Conservation (phyloP, 2,329 filamentous ascomycete genomes). For the Hymenoscyphus repandus region DNA sequence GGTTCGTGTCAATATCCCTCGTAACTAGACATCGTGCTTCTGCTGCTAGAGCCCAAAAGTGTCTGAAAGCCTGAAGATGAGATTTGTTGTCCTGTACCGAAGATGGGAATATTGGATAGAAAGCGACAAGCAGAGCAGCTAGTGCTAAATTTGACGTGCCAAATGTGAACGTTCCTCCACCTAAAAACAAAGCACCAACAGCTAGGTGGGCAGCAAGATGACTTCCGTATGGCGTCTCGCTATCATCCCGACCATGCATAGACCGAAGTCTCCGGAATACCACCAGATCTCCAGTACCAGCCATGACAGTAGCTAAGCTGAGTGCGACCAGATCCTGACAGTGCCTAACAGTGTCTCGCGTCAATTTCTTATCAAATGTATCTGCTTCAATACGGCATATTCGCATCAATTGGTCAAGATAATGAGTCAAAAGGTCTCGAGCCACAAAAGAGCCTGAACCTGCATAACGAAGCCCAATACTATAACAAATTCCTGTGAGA, state of each 20-base stretch:
- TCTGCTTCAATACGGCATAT: slow-evolving; percentile 56
- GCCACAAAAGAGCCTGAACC: slow-evolving; percentile 66
- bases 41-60: slow-evolving; percentile 93
- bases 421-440: slow-evolving; percentile 75
- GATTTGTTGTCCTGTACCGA: slow-evolving; percentile 90
- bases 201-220: slow-evolving; percentile 91
- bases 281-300: slow-evolving; percentile 83
- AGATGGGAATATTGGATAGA: slow-evolving; percentile 89
- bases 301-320: slow-evolving; percentile 84
- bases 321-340: slow-evolving; percentile 86
- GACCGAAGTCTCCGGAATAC: slow-evolving; percentile 81
- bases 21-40: slow-evolving; percentile 85
- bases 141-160: slow-evolving; percentile 83
- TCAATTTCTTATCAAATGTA: slow-evolving; percentile 75
- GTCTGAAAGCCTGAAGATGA: slow-evolving; percentile 91
- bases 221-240: slow-evolving; percentile 84
- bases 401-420: slow-evolving; percentile 81
- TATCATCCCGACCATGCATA: slow-evolving; percentile 80
- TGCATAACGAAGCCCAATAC: slow-evolving; percentile 66
- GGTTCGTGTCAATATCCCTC: slow-evolving; percentile 78
- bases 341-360: slow-evolving; percentile 77
- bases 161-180: slow-evolving; percentile 88
- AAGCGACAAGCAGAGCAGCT: slow-evolving; percentile 79
- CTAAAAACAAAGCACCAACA: slow-evolving; percentile 84
- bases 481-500: slow-evolving; percentile 80